Evolutionary conservation across 1,284 basidiomycete genomes (phyloP), one percentile per base, ranked within the genome.

Genomic region (Cutaneotrichosporon dermatis): DNA sequence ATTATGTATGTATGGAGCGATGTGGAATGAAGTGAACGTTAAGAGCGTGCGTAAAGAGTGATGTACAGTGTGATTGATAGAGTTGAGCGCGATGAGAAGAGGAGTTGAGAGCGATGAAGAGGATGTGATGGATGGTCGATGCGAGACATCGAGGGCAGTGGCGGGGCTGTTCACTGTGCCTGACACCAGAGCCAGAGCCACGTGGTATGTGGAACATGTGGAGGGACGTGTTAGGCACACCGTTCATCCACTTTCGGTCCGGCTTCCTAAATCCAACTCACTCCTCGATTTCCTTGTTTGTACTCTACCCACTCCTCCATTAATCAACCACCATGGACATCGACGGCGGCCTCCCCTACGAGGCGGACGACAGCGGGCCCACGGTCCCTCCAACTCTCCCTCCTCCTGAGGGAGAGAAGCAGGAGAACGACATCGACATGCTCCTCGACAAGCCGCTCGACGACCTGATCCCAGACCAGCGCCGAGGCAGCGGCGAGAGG

Each of bases 371-470:
- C 36, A 52, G 52, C 2, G 57, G 45, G 4, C 34, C 55, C 0
- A 37, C 51, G 4, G 33, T 25, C 25, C 25, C 36, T 4, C 49
- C 50, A 13, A 42, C 57, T 4, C 35, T 34, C 13, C 45, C 49
- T 6, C 55, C 60, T 2, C 41, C 40, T 7, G 16, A 42, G 16
- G 46, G 33, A 4, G 39, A 13, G 13, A n/a, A 42, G 16, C 42
- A 39, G 6, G 39, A 13, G 13, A 37, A 15, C 34, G 63, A 65
- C 56, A 51, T 43, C 39, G 61, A 65, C 58, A 61, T 58, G 53
- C 55, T 65, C 58, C 66, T 72, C 44, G 72, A 74, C 54, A 58
- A 66, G 43, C 56, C 73, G 1, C 64, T 76, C 33, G 73, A 76
- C 61, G 75, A 76, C 51, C 69, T 66, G 9, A 54, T 54, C 33